Evolutionary conservation across 495 filamentous ascomycete genomes (phyloP), one percentile per base, ranked within the genome.

Genomic region (Tuber indicum): DNA sequence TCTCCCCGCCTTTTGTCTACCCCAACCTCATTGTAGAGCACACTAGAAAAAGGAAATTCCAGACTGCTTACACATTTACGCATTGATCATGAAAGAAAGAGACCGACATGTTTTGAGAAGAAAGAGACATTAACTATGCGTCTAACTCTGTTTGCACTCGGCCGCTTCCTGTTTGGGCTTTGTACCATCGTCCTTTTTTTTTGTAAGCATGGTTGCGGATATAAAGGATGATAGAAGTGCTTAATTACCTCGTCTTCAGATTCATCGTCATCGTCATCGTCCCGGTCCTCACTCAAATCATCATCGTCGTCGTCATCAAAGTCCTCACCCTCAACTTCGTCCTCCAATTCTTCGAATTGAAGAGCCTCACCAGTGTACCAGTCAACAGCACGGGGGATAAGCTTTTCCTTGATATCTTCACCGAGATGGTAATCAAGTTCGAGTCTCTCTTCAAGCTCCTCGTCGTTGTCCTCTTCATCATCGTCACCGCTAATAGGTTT

Each of bases 361-460:
- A 98, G 90, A 75, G 96, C 96, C 86, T 99, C 96, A 62, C 96
- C 96, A 69, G 96, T 99, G 86, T 98, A 99, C 96, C 96, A 99
- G 86, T 98, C 96, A 83, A 99, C 95, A 26, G 96, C 96, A 82
- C 94, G 94, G 75, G 96, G 96, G 81, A 99, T 99, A 76, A 99
- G 89, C 86, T 99, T 99, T 89, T 99, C 96, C 88, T 99, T 99
- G 85, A 99, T 98, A 84, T 99, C 96, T 86, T 99, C 96, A 75
- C 96, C 96, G 71, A 99, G 92, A 85, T 97, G 95, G 84, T 99
- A 99, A 85, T 99, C 96, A 73, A 99, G 91, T 87, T 99, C 96
- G 42, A 99, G 89, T 77, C 96, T 94, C 87, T 97, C 94, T 87
- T 98, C 96, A 77, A 99, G 96, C 83, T 98, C 96, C 58, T 90